Base-by-base conservation (phyloP, 23 red algal species). In the Gracilaria vermiculophylla region DNA sequence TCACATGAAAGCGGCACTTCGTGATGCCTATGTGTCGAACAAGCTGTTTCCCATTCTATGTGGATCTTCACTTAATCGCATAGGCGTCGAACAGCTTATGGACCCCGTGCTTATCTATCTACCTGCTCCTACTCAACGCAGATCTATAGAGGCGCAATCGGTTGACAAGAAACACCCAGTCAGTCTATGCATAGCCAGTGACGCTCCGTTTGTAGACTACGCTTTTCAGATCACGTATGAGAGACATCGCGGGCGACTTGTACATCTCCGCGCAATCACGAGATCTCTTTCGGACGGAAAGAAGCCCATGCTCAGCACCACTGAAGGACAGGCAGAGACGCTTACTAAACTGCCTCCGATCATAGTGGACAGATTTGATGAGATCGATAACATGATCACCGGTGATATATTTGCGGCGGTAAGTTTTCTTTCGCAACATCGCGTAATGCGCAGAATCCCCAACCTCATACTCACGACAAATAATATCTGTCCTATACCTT, bases 221-320 rank as follows among this genome's bases (percentile, higher is more conserved):
- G 92, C 92, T 2, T 98, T 95, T 83, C 95, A 98, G 57, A 89
- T 98, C 21, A 69, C 73, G 37, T 81, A 93, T 61, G 93, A 98
- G 62, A 66, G 67, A 62, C 96, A 98, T 81, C 80, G 92, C 15
- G 96, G 96, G 29, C 57, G n/a, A n/a, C n/a, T n/a, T n/a, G n/a
- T n/a, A n/a, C n/a, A n/a, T n/a, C n/a, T n/a, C n/a, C n/a, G n/a
- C n/a, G n/a, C n/a, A n/a, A n/a, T n/a, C n/a, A n/a, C n/a, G n/a
- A n/a, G n/a, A n/a, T n/a, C n/a, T n/a, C n/a, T n/a, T n/a, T n/a
- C n/a, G n/a, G n/a, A n/a, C n/a, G n/a, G n/a, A n/a, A n/a, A n/a
- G n/a, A n/a, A 52, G 19, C 53, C 40, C 56, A 51, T 96, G 21
- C 67, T 71, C 9, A 97, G 94, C 34, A 85, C 76, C 1, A 79